Percentiles rank a stretch among this genome's conserved stretches.
Evolutionary conservation across 2,329 filamentous ascomycete species (phyloP).

Genomic region (Byssoonygena ceratinophila): DNA sequence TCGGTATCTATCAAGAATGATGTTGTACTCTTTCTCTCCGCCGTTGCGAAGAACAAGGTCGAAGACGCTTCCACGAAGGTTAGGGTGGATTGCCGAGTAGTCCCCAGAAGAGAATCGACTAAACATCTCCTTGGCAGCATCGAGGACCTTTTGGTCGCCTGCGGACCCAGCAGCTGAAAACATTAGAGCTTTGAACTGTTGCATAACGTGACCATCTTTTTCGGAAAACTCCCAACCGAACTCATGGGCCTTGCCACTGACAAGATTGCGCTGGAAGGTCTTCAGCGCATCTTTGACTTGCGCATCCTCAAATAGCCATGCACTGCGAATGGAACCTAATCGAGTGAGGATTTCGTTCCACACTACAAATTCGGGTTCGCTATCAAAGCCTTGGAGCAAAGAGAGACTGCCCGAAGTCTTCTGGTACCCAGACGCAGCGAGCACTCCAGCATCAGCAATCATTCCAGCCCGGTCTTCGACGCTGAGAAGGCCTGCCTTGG

Average conservation of each 20-base stretch:
- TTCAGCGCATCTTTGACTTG: constrained; percentile 62
- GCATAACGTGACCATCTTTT: constrained; percentile 74
- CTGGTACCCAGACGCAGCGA: constrained; percentile 83
- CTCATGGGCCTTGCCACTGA: constrained; percentile 69
- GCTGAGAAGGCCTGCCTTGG: constrained; percentile 65
- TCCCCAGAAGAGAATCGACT: constrained; percentile 72
- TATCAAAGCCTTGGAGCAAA: constrained; percentile 70
- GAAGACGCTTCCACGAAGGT: constrained; percentile 79
- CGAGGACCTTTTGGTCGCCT: constrained; percentile 67
- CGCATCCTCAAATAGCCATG: constrained; percentile 81
- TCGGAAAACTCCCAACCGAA: constrained; percentile 82
- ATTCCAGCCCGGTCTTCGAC: constrained; percentile 91
- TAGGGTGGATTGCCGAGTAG: constrained; percentile 73
- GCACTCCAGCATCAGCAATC: constrained; percentile 82
- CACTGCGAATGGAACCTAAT: constrained; percentile 64
- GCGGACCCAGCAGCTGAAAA: constrained; percentile 73
- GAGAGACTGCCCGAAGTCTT: constrained; percentile 83
- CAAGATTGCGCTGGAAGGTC: constrained; percentile 68
- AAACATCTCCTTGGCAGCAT: constrained; percentile 83
- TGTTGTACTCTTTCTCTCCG: constrained; percentile 75
- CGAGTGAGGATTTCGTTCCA: constrained; percentile 86
- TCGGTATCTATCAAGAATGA: constrained; percentile 63
- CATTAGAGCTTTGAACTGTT: constrained; percentile 88
- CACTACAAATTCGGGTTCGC: constrained; percentile 78
- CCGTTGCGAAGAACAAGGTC: constrained; percentile 74